Evolutionary conservation across 163 green algal species (phyloP).

Genomic region (Scenedesmus sp.): DNA sequence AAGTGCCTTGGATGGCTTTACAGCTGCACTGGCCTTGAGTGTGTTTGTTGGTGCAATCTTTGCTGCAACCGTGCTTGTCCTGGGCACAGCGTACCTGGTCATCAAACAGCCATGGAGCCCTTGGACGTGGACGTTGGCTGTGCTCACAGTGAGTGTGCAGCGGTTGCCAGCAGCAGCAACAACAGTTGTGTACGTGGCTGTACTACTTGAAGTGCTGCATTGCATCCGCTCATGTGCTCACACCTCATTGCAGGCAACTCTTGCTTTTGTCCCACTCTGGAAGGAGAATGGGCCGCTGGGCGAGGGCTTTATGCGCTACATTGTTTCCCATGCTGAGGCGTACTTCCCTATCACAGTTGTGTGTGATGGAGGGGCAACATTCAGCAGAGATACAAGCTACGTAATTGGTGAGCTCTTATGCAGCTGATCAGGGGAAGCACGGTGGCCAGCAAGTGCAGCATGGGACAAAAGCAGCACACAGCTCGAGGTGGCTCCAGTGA

Average conservation of each 20-base stretch:
- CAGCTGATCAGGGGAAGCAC: not conserved
- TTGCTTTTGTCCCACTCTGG: conserved; percentile 12
- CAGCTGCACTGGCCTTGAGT: not conserved
- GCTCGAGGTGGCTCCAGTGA: no score
- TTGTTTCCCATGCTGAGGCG: not conserved
- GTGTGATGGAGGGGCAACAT: conserved; percentile 4
- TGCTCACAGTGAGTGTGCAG: conserved; percentile 4
- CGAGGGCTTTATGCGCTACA: not conserved
- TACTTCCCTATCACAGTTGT: conserved; percentile 38
- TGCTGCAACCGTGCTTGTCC: not conserved
- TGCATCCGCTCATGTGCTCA: not conserved
- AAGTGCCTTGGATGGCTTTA: not conserved
- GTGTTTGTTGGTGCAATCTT: conserved; percentile 39
- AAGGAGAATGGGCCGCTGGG: conserved; percentile 29
- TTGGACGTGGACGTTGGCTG: conserved; percentile 7
- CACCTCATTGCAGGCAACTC: not conserved
- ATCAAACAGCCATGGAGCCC: not conserved
- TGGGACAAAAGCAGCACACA: not conserved
- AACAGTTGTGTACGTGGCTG: not conserved
- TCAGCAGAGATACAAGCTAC: conserved; percentile 11
- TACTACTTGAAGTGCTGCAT: not conserved
- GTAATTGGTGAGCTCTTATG: conserved; percentile 25
- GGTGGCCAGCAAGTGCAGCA: not conserved
- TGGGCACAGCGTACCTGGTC: not conserved
- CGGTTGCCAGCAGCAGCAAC: conserved; percentile 2